Conservation (phyloP, 2,329 filamentous ascomycete genomes). For the Epichloe glyceriae region DNA sequence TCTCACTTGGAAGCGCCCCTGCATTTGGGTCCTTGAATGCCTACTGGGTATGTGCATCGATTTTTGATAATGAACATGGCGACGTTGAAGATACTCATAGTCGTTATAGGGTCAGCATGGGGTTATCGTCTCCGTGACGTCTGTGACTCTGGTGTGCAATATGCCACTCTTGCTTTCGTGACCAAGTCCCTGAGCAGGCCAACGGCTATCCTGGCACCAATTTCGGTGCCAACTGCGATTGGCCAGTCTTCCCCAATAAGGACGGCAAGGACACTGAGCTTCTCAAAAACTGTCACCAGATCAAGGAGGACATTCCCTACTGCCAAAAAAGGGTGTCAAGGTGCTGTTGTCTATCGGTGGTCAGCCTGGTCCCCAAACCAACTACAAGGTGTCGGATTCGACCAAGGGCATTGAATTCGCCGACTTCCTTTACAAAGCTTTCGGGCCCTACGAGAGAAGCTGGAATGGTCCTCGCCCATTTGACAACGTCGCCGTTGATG, state of each 20-base stretch:
- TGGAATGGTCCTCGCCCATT: conserved; percentile 27
- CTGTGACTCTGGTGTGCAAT: conserved; percentile 25
- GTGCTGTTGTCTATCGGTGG: conserved; percentile 30
- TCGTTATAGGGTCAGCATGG: conserved; percentile 21
- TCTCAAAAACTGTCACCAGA: conserved; percentile 20
- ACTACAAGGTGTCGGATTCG: conserved; percentile 21
- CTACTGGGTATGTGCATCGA: background rate
- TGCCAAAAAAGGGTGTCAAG: conserved; percentile 30
- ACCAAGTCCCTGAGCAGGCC: conserved; percentile 25
- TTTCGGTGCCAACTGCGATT: conserved; percentile 27
- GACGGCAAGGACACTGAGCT: conserved; percentile 17
- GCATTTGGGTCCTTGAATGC: conserved; percentile 4
- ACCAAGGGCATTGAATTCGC: conserved; percentile 23
- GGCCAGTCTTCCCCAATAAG: conserved; percentile 11
- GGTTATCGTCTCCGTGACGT: conserved; percentile 19
- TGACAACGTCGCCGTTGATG: conserved; percentile 24
- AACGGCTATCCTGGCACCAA: conserved; percentile 24
- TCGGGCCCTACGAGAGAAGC: conserved; percentile 21
- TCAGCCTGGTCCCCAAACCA: conserved; percentile 10
- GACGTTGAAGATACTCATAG: conserved; percentile 1
- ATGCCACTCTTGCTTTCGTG: conserved; percentile 26
- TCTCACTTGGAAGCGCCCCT: background rate
- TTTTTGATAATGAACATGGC: background rate
- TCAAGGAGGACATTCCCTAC: conserved; percentile 27
- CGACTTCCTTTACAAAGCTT: conserved; percentile 25